A percentile compares a stretch with the other conserved stretches of the same genome.
phyloP scores from a whole-genome alignment of 441 rosid species.

The Aleurites moluccanus region DNA sequence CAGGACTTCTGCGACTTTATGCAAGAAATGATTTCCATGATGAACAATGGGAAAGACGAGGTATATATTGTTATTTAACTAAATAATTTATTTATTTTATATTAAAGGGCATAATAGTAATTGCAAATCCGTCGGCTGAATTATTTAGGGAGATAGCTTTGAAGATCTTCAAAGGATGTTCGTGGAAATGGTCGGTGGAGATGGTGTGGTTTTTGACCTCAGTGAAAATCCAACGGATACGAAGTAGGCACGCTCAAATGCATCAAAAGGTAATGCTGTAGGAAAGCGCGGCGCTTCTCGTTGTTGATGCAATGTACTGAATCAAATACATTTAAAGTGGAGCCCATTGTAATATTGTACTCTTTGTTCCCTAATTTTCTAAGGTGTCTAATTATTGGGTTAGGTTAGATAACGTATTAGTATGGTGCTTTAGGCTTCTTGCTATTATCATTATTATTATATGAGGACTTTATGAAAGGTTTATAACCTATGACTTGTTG shows the following conservation, averaged over 20 bases:
- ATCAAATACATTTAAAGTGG: not conserved
- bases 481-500: too few species aligned
- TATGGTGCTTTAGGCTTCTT: too few species aligned
- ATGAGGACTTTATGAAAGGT: too few species aligned
- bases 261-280: slow-evolving; percentile 38
- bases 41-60: slow-evolving; percentile 72
- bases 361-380: too few species aligned
- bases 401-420: too few species aligned
- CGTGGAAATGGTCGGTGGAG: slow-evolving; percentile 62
- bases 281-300: slow-evolving; percentile 39
- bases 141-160: slow-evolving; percentile 48
- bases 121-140: not conserved
- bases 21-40: slow-evolving; percentile 76
- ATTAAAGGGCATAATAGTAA: not conserved
- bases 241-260: slow-evolving; percentile 47
- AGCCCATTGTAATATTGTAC: not conserved
- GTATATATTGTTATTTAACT: slow-evolving; percentile 13
- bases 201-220: slow-evolving; percentile 31
- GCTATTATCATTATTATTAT: too few species aligned
- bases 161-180: slow-evolving; percentile 73
- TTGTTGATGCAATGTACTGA: slow-evolving; percentile 25
- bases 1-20: slow-evolving; percentile 71
- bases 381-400: too few species aligned
- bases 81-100: not conserved
- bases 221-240: slow-evolving; percentile 27